These are phyloP conservation scores for Cornus suecica DNA, from an alignment of 148 eudicot species.

Conservation along the genomic window DNA sequence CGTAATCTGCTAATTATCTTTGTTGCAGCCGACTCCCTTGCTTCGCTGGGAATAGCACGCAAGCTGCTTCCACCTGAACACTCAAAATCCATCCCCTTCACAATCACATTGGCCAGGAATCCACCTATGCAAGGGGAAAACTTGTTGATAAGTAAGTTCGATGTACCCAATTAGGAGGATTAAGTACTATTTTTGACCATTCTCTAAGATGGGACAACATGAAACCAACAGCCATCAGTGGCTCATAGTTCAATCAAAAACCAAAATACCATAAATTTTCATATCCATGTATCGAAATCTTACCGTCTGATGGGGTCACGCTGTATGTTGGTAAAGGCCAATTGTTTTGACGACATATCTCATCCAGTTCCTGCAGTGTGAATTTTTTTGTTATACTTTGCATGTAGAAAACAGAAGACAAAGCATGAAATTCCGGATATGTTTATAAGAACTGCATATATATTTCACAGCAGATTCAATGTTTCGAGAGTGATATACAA, in stretches of 20 bases:
- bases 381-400: conserved; percentile 6
- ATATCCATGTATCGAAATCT: conserved; percentile 2
- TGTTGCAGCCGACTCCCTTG: conserved; percentile 59
- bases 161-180: too few species aligned
- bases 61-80: conserved; percentile 30
- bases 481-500: background rate
- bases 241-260: too few species aligned
- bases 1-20: conserved; percentile 36
- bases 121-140: conserved; percentile 29
- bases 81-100: conserved; percentile 48
- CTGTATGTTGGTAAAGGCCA: conserved; percentile 63
- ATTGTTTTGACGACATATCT: conserved; percentile 42
- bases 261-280: background rate
- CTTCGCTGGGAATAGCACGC: conserved; percentile 27
- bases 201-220: background rate
- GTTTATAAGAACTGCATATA: background rate
- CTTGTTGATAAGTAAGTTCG: background rate
- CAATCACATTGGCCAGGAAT: conserved; percentile 33
- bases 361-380: conserved; percentile 56
- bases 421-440: background rate
- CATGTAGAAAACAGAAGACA: background rate
- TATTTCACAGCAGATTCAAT: background rate
- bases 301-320: conserved; percentile 50
- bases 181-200: background rate
- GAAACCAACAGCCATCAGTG: too few species aligned